These are phyloP conservation scores for Zygosaccharomyces sapae DNA, from an alignment of 1,139 yeast species.

Conservation along the genomic window DNA sequence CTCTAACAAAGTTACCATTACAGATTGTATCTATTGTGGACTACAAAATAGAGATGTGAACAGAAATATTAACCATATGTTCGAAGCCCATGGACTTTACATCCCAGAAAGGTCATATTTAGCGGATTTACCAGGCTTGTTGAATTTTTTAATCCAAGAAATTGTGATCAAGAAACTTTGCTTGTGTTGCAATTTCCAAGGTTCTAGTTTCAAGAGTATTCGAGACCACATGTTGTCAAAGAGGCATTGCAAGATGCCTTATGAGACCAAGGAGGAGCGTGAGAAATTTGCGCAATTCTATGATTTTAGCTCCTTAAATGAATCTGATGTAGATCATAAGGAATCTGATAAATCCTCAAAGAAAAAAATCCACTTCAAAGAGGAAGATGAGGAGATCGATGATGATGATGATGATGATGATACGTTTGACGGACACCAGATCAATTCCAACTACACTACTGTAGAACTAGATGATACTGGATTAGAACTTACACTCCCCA, in stretches of 20 bases:
- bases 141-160: slow-evolving; percentile 73
- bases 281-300: slow-evolving; percentile 77
- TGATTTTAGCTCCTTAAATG: slow-evolving; percentile 72
- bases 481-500: slow-evolving; percentile 57
- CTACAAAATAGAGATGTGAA: slow-evolving; percentile 45
- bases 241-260: slow-evolving; percentile 85
- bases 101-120: slow-evolving; percentile 77
- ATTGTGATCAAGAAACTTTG: slow-evolving; percentile 85
- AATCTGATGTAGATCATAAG: slow-evolving; percentile 23
- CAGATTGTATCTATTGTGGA: slow-evolving; percentile 44
- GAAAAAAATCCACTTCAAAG: slow-evolving; percentile 33
- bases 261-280: slow-evolving; percentile 77
- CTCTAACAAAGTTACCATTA: slow-evolving; percentile 12
- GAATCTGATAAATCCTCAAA: slow-evolving; percentile 28
- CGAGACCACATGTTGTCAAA: slow-evolving; percentile 86
- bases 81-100: slow-evolving; percentile 71
- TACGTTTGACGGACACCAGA: slow-evolving; percentile 36
- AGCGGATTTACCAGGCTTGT: slow-evolving; percentile 63
- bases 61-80: slow-evolving; percentile 73
- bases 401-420: slow-evolving; percentile 22
- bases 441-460: slow-evolving; percentile 36
- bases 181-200: slow-evolving; percentile 77
- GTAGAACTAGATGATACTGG: slow-evolving; percentile 48
- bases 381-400: slow-evolving; percentile 38
- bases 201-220: slow-evolving; percentile 76